phyloP scores from a whole-genome alignment of 306 rosid species.

The Amphicarpaea edgeworthii region DNA sequence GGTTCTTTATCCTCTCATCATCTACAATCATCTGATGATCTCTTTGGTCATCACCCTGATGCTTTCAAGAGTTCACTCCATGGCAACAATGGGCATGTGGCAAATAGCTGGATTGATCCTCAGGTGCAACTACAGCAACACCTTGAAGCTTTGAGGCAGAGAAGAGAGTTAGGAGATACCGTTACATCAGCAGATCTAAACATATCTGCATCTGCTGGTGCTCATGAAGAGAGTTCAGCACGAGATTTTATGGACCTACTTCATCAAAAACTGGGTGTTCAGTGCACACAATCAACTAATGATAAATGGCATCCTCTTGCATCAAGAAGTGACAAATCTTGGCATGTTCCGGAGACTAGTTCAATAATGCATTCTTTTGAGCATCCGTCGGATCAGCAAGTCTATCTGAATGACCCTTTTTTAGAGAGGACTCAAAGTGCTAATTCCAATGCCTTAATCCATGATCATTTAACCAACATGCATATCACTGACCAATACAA shows the following conservation, averaged over 20 bases:
- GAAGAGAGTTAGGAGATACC: constrained; percentile 54
- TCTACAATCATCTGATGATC: constrained; percentile 52
- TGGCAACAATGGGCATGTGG: constrained; percentile 60
- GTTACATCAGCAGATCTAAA: constrained; percentile 49
- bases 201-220: constrained; percentile 54
- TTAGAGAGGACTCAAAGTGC: constrained; percentile 52
- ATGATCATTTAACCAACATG: constrained; percentile 53
- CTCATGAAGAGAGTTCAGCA: constrained; percentile 57
- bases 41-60: constrained; percentile 53
- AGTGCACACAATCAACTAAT: constrained; percentile 47
- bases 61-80: constrained; percentile 50
- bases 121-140: constrained; percentile 55
- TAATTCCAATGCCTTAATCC: constrained; percentile 54
- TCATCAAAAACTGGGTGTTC: constrained; percentile 60
- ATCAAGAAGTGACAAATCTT: constrained; percentile 56
- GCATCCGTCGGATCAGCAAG: constrained; percentile 59
- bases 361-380: constrained; percentile 58
- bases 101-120: constrained; percentile 55
- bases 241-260: constrained; percentile 59
- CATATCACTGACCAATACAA: constrained; percentile 56
- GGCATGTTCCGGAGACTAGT: constrained; percentile 55
- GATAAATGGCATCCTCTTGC: constrained; percentile 64
- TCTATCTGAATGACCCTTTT: constrained; percentile 52
- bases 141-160: constrained; percentile 57
- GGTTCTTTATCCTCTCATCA: constrained; percentile 58